Evolutionary conservation across 352 stramenopile species (phyloP).

Genomic region (Plasmopara halstedii): DNA sequence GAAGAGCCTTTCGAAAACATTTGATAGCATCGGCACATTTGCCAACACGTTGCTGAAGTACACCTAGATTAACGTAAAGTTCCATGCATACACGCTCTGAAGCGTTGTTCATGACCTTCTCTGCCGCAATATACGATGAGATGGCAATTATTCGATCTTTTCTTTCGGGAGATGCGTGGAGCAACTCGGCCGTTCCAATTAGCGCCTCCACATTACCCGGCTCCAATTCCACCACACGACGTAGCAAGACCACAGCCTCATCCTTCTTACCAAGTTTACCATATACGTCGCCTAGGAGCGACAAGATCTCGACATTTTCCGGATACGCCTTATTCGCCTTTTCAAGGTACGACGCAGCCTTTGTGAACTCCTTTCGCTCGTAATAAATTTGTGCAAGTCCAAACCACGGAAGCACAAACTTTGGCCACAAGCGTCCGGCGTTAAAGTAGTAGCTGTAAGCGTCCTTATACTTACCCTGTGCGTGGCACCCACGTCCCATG

Average conservation of each 20-base stretch:
- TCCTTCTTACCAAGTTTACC: constrained; percentile 75
- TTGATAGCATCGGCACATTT: constrained; percentile 88
- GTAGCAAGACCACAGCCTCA: constrained; percentile 70
- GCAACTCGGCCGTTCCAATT: constrained; percentile 72
- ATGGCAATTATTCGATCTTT: constrained; percentile 86
- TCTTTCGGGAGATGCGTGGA: constrained; percentile 70
- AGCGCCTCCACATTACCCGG: constrained; percentile 80
- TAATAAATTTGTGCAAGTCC: constrained; percentile 87
- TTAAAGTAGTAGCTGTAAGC: constrained; percentile 96
- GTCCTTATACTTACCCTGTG: constrained; percentile 91
- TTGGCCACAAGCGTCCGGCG: constrained; percentile 80
- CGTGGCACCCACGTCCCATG: constrained; percentile 93
- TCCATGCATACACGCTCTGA: constrained; percentile 76
- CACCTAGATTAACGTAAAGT: constrained; percentile 77
- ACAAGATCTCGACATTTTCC: constrained; percentile 82
- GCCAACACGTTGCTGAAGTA: constrained; percentile 74
- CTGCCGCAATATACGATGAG: constrained; percentile 83
- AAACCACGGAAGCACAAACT: constrained; percentile 83
- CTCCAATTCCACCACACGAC: constrained; percentile 78
- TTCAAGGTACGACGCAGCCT: constrained; percentile 78
- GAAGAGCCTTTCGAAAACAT: constrained; percentile 84
- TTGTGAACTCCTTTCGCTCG: constrained; percentile 77
- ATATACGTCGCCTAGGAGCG: constrained; percentile 75
- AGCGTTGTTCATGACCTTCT: constrained; percentile 83
- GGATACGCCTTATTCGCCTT: constrained; percentile 87